A percentile compares a stretch with the other conserved stretches of the same genome.
Evolutionary conservation across 495 filamentous ascomycete genomes (phyloP).

Genomic region (Penicillium ochrochloron): DNA sequence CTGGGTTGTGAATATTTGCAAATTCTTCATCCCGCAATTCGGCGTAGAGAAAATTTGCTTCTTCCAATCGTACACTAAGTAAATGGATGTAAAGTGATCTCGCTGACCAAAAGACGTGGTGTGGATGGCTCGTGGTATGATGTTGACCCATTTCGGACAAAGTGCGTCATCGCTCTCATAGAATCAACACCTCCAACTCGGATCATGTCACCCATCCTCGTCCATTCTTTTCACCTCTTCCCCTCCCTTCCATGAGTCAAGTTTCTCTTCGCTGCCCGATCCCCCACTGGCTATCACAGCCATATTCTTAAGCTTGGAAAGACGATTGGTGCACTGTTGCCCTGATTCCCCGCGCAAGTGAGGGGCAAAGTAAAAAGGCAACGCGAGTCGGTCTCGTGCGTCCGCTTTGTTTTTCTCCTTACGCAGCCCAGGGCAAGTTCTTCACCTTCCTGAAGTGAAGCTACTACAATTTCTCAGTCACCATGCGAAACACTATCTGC

Average conservation of each 20-base stretch:
- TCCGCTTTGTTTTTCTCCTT: background rate
- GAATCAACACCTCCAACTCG: background rate
- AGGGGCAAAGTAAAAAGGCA: constrained; percentile 17
- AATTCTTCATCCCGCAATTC: background rate
- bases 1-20: background rate
- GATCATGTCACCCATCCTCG: background rate
- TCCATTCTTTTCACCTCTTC: background rate
- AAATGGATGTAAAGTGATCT: background rate
- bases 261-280: background rate
- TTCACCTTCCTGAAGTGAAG: background rate
- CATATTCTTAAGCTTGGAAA: background rate
- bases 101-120: background rate
- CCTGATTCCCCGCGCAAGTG: constrained; percentile 14
- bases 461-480: constrained; percentile 1
- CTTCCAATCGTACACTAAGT: background rate
- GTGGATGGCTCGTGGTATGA: constrained; percentile 17
- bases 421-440: background rate
- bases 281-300: background rate
- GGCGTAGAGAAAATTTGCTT: background rate
- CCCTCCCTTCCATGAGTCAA: background rate
- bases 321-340: constrained; percentile 14
- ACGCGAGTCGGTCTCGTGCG: constrained; percentile 10
- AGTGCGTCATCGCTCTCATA: constrained; percentile 18
- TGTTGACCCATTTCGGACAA: constrained; percentile 3
- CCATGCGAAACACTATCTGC: constrained; percentile 43